Evolutionary conservation across 306 rosid species (phyloP).

Genomic region (Potentilla sterilis): DNA sequence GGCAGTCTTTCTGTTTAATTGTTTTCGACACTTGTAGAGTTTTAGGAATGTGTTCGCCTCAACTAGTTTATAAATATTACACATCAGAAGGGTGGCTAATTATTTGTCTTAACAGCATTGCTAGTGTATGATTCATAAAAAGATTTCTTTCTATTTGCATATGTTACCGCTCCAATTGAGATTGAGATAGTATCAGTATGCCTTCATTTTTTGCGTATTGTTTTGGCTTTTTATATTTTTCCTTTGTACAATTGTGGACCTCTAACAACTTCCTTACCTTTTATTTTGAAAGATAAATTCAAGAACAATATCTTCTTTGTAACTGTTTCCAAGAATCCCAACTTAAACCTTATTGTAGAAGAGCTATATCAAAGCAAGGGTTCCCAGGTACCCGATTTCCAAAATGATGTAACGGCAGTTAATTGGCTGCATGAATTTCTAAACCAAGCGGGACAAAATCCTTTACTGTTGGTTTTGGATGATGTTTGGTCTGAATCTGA

Average conservation of each 20-base stretch:
- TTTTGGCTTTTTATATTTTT: not conserved
- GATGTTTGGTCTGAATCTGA: constrained; percentile 52
- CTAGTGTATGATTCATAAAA: not conserved
- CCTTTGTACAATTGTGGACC: not conserved
- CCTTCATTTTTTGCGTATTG: not conserved
- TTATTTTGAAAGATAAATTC: constrained; percentile 43
- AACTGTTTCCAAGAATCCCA: constrained; percentile 42
- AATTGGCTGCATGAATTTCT: constrained; percentile 36
- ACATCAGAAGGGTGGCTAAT: not conserved
- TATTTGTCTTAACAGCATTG: not conserved
- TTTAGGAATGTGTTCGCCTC: not conserved
- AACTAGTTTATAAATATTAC: not conserved
- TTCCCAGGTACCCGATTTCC: constrained; percentile 26
- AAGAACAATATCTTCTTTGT: constrained; percentile 56
- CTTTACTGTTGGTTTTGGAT: constrained; percentile 51
- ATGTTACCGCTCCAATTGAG: not conserved
- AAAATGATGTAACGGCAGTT: constrained; percentile 29
- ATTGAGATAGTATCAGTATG: no score
- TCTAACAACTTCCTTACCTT: constrained; percentile 14
- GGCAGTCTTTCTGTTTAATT: not conserved
- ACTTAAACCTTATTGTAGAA: constrained; percentile 35
- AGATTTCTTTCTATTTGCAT: not conserved
- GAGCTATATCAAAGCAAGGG: constrained; percentile 37
- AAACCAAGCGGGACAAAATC: constrained; percentile 18
- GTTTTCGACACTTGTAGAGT: not conserved